A percentile compares a stretch with the other conserved stretches of the same genome.
These are phyloP conservation scores for Brettanomyces sp. DNA, from an alignment of 805 yeast genomes.

Conservation along the genomic window DNA sequence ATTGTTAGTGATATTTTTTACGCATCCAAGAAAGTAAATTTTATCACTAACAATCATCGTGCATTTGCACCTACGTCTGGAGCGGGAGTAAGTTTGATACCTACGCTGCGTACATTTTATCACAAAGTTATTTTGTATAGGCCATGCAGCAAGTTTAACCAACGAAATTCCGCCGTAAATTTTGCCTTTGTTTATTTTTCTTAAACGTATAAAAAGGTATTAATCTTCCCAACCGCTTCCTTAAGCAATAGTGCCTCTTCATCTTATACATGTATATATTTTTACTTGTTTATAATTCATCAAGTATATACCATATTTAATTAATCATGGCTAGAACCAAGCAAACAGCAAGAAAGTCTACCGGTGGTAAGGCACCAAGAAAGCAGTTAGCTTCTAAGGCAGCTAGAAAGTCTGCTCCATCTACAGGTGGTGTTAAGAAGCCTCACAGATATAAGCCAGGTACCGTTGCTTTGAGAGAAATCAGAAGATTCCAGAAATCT, in stretches of 20 bases:
- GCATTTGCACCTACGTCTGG: background rate
- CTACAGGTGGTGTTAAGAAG: constrained; percentile 87
- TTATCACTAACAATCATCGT: background rate
- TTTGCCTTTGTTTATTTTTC: too few relatives aligned
- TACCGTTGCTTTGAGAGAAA: constrained; percentile 93
- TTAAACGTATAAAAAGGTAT: background rate
- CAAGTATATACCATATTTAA: background rate
- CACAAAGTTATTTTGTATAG: too few relatives aligned
- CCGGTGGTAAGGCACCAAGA: constrained; percentile 96
- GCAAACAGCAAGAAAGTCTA: constrained; percentile 90
- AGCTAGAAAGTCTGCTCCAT: constrained; percentile 89
- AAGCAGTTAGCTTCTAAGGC: constrained; percentile 87
- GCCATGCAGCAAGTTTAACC: too few relatives aligned
- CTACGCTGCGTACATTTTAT: too few relatives aligned
- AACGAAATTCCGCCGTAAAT: too few relatives aligned
- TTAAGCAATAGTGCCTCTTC: background rate
- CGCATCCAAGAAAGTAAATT: background rate
- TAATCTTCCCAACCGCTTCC: background rate
- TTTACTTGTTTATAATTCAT: constrained; percentile 1
- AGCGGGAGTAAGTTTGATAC: too few relatives aligned
- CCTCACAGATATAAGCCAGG: constrained; percentile 97
- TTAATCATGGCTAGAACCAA: constrained; percentile 78
- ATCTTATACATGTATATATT: background rate
- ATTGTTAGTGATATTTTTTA: background rate
- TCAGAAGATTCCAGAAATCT: constrained; percentile 94